Conservation (phyloP, 2,329 filamentous ascomycete species). For the Aspergillus calidoustus region DNA sequence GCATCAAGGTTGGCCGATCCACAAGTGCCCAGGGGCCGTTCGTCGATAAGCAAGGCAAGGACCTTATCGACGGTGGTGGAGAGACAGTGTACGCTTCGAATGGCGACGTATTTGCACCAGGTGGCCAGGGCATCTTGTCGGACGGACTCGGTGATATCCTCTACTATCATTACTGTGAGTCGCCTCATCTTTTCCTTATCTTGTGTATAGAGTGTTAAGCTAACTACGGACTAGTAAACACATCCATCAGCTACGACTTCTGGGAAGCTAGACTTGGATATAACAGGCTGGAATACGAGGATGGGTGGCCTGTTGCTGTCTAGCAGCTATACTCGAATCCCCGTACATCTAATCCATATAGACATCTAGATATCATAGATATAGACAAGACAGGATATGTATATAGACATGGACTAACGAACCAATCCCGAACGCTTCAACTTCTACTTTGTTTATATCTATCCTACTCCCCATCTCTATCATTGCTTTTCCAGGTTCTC, state of each 20-base stretch:
- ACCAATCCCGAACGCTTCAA: background rate
- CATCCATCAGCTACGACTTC: conserved; percentile 34
- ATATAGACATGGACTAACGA: conserved; percentile 1
- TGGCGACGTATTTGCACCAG: conserved; percentile 66
- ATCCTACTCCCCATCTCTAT: background rate
- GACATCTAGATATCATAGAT: background rate
- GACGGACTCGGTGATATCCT: conserved; percentile 46
- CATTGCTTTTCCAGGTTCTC: background rate
- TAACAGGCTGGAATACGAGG: conserved; percentile 35
- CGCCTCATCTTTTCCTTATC: background rate
- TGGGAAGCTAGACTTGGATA: conserved; percentile 38
- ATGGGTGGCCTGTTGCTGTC: conserved; percentile 38
- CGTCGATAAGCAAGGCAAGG: conserved; percentile 57
- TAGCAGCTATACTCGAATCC: background rate
- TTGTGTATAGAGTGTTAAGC: background rate
- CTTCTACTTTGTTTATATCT: background rate
- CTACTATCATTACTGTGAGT: conserved; percentile 43
- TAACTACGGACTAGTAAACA: conserved; percentile 31
- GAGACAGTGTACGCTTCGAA: conserved; percentile 65
- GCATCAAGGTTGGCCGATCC: conserved; percentile 67
- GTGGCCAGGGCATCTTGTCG: conserved; percentile 64
- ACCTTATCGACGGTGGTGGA: conserved; percentile 62
- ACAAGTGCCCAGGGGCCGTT: conserved; percentile 58
- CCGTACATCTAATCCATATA: background rate
- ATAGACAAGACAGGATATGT: conserved; percentile 4